phyloP scores from a whole-genome alignment of 148 eudicot species.

The Amaranthus hypochondriacus region DNA sequence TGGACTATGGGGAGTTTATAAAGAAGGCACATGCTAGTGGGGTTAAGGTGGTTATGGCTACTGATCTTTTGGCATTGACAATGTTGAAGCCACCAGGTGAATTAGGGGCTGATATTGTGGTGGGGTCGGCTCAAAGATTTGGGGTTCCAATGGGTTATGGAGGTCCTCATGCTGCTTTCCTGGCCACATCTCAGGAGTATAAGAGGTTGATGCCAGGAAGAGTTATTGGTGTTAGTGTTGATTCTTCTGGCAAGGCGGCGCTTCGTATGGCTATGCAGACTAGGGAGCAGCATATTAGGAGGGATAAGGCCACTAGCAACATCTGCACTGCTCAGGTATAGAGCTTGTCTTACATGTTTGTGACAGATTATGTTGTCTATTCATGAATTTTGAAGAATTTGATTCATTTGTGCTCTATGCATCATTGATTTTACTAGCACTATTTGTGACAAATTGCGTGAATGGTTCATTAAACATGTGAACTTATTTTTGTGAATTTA shows the following conservation, averaged over 20 bases:
- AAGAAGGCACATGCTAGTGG: slow-evolving; percentile 88
- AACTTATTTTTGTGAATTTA: not conserved
- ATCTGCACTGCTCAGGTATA: slow-evolving; percentile 97
- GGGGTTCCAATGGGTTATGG: slow-evolving; percentile 99
- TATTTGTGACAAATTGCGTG: not conserved
- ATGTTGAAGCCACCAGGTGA: slow-evolving; percentile 95
- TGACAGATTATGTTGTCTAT: not conserved
- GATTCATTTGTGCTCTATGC: not conserved
- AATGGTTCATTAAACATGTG: not conserved
- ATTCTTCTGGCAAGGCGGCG: slow-evolving; percentile 81
- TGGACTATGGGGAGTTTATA: slow-evolving; percentile 80
- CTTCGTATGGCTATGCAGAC: slow-evolving; percentile 99
- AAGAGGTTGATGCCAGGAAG: slow-evolving; percentile 99
- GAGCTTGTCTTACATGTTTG: slow-evolving; percentile 16
- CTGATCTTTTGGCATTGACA: slow-evolving; percentile 86
- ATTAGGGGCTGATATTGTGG: slow-evolving; percentile 83
- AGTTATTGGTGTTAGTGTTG: slow-evolving; percentile 90
- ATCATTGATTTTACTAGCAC: not conserved
- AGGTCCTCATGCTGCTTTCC: slow-evolving; percentile 95
- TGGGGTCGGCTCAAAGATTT: slow-evolving; percentile 97
- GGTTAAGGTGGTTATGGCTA: slow-evolving; percentile 92
- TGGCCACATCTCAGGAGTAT: slow-evolving; percentile 95
- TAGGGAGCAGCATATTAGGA: slow-evolving; percentile 91
- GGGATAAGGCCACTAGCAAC: slow-evolving; percentile 97
- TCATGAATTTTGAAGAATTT: not conserved